Base-by-base conservation (phyloP, 345 rosid genomes). In the Heritiera littoralis region DNA sequence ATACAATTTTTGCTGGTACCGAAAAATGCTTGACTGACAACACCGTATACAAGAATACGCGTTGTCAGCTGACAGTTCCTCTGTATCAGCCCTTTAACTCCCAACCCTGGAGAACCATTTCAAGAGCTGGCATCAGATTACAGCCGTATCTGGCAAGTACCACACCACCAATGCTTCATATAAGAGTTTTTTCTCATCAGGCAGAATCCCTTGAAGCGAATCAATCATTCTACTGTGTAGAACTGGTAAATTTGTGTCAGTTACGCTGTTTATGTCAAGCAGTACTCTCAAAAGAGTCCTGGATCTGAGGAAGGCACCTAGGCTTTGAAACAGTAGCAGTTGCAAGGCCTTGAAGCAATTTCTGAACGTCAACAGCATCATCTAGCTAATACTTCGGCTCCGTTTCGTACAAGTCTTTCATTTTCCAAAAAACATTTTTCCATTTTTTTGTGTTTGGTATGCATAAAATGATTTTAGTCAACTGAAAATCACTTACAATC, bases 321-420 rank as follows among this genome's bases (percentile, higher is more conserved):
- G 90, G 82, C 80, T 86, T 89, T 1, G 86, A 84, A 76, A 81
- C 75, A 11, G 92, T 87, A 65, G 89, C 84, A 64, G 81, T 69
- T 9, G 91, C 89, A 13, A 94, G 89, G 72, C 97, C 93, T 70
- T 86, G 90, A 69, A 94, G 91, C 85, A 94, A 81, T 83, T 81
- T 88, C 71, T 92, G 68, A 14, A 94, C 92, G 45, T 90, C 95
- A 7, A 80, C 81, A 28, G 86, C 81, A 77, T 88, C 93, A 51
- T 94, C 93, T 8, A 92, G 93, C 74, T 87, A 94, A 84, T 94
- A 94, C 81, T 87, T 23, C 28, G 28, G 28, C 28, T 23, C 28
- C 28, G 28, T 23, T 23, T 23, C 28, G 28, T 23, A 23, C 28
- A 23, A 23, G 28, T 23, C 0, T 23, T 23, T 23, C 28, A 23